Percentiles rank a stretch among this genome's conserved stretches.
Conservation (phyloP, 169 alveolate species). For the Eimeria falciformis region DNA sequence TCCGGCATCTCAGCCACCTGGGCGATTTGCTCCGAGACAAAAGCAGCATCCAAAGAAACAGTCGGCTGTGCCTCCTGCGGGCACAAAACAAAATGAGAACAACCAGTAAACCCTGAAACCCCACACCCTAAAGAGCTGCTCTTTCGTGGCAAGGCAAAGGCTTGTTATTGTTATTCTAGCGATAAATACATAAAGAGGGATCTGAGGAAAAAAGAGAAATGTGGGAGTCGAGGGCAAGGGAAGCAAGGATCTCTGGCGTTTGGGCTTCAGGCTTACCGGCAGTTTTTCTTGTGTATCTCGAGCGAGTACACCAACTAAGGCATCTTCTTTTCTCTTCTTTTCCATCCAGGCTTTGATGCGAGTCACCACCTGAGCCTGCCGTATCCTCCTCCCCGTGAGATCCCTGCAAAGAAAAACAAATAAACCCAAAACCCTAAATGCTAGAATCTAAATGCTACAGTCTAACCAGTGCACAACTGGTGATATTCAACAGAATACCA, state of each 20-base stretch:
- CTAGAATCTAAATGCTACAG: no score
- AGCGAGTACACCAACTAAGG: constrained; percentile 48
- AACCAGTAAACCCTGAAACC: no score
- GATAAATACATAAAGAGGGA: no score
- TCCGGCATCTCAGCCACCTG: constrained; percentile 42
- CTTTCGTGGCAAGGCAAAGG: no score
- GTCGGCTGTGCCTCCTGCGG: constrained; percentile 61
- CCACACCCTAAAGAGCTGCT: no score
- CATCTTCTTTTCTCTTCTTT: constrained; percentile 82
- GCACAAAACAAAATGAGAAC: neutral
- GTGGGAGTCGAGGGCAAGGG: neutral
- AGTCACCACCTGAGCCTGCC: constrained; percentile 83
- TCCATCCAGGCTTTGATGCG: constrained; percentile 84
- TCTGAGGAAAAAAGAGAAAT: neutral
- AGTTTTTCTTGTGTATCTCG: constrained; percentile 24
- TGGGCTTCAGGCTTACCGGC: constrained; percentile 9
- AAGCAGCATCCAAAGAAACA: constrained; percentile 37
- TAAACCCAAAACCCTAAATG: neutral
- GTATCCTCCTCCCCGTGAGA: constrained; percentile 81
- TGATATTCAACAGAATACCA: no score
- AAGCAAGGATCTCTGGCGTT: neutral
- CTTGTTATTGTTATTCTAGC: no score
- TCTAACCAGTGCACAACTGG: no score
- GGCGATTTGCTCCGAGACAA: constrained; percentile 44
- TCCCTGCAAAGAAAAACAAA: constrained; percentile 75